Conservation (phyloP, 1,284 basidiomycete species). For the Boletus hoseneyae region DNA sequence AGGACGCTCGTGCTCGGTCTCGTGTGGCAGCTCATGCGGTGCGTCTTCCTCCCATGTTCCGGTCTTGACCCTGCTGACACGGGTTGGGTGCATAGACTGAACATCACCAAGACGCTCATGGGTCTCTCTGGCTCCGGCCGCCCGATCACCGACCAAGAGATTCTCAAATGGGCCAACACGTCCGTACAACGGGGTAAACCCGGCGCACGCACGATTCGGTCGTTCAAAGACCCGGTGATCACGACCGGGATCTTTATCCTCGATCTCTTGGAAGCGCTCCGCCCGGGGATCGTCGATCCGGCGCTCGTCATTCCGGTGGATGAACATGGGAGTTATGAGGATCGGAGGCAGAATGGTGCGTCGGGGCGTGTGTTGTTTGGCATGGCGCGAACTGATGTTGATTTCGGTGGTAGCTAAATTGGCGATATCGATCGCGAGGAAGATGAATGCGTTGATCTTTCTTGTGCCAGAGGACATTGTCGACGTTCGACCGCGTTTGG, state of each 20-base stretch:
- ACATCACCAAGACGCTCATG: conserved; percentile 89
- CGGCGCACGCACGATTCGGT: conserved; percentile 72
- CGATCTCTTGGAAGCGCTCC: conserved; percentile 86
- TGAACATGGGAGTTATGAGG: conserved; percentile 78
- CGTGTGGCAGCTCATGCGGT: conserved; percentile 98
- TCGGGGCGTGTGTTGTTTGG: too few relatives aligned
- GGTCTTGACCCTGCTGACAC: too few relatives aligned
- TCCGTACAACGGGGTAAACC: conserved; percentile 75
- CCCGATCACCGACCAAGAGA: conserved; percentile 88
- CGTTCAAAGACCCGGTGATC: conserved; percentile 93
- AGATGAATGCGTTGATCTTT: conserved; percentile 97
- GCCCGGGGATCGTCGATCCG: conserved; percentile 95
- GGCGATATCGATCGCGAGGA: conserved; percentile 96
- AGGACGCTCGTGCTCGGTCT: conserved; percentile 93
- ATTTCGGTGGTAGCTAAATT: conserved; percentile 67
- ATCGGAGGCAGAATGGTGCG: conserved; percentile 86
- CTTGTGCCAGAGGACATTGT: conserved; percentile 96
- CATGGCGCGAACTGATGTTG: too few relatives aligned
- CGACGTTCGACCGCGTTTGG: conserved; percentile 80
- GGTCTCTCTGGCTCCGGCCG: conserved; percentile 71
- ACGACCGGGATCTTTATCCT: conserved; percentile 93
- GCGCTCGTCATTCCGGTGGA: conserved; percentile 65
- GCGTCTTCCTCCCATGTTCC: conserved; percentile 18
- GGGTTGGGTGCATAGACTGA: conserved; percentile 45
- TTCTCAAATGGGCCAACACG: conserved; percentile 94